Conservation (phyloP, 768 basidiomycete species). For the Psilocybe subaeruginosa region DNA sequence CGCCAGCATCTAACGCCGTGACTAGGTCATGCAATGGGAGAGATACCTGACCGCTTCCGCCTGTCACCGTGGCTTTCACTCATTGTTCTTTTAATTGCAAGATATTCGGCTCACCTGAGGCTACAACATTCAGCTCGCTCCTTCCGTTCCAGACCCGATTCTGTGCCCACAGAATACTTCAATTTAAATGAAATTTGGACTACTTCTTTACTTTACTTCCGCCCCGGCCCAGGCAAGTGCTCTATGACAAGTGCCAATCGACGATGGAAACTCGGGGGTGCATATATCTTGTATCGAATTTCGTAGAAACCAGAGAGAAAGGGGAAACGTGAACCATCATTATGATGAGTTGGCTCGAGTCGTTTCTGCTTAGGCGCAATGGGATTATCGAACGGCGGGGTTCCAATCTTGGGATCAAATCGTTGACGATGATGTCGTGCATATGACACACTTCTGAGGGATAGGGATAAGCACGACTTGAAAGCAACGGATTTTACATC, state of each 20-base stretch:
- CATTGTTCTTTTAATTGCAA: too few relatives aligned
- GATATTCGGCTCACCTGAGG: background rate
- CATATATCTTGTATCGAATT: background rate
- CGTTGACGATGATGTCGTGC: conserved; percentile 1
- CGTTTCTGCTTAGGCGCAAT: background rate
- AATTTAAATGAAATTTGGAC: background rate
- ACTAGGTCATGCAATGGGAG: too few relatives aligned
- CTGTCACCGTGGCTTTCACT: too few relatives aligned
- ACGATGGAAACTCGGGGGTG: background rate
- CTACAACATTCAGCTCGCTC: background rate
- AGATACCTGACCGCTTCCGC: too few relatives aligned
- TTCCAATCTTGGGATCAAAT: conserved; percentile 1
- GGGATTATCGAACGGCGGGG: background rate
- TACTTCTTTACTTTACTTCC: background rate
- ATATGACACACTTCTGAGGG: background rate
- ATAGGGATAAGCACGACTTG: too few relatives aligned
- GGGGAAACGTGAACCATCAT: background rate
- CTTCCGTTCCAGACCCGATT: background rate
- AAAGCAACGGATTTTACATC: too few relatives aligned
- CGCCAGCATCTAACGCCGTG: too few relatives aligned
- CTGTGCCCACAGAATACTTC: background rate
- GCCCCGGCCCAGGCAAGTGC: background rate
- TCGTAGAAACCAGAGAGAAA: background rate
- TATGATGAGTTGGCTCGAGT: background rate
- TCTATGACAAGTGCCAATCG: background rate